These are phyloP conservation scores for Didymella pomorum DNA, from an alignment of 2,329 filamentous ascomycete species.

Conservation along the genomic window DNA sequence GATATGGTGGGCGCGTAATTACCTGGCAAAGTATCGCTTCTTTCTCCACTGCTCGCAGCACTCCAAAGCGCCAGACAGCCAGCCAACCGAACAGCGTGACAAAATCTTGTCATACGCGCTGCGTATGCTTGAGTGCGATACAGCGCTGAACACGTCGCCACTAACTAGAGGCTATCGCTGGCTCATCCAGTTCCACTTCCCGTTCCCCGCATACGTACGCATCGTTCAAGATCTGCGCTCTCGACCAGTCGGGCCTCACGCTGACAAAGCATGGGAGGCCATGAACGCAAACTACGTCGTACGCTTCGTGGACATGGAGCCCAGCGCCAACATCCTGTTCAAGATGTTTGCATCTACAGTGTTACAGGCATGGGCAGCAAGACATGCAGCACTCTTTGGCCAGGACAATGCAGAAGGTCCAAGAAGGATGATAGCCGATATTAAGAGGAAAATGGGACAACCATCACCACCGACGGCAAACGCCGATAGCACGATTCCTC, in stretches of 20 bases:
- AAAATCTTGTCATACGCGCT: slow-evolving; percentile 46
- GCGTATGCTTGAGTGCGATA: slow-evolving; percentile 57
- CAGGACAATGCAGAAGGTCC: slow-evolving; percentile 1
- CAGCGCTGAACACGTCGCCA: slow-evolving; percentile 54
- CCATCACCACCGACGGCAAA: not conserved
- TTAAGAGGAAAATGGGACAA: slow-evolving; percentile 10
- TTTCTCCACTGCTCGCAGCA: slow-evolving; percentile 57
- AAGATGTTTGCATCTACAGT: slow-evolving; percentile 63
- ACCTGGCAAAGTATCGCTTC: slow-evolving; percentile 60
- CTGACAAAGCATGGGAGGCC: slow-evolving; percentile 53
- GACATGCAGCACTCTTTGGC: slow-evolving; percentile 19
- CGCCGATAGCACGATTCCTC: not conserved
- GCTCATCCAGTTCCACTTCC: slow-evolving; percentile 57
- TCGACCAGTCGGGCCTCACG: slow-evolving; percentile 47
- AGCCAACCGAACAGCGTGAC: slow-evolving; percentile 36
- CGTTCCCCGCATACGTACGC: slow-evolving; percentile 59
- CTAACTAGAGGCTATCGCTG: slow-evolving; percentile 55
- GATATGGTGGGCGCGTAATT: slow-evolving; percentile 55
- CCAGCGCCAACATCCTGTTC: slow-evolving; percentile 37
- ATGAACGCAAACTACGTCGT: slow-evolving; percentile 58
- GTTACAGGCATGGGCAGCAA: slow-evolving; percentile 58
- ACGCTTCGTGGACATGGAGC: slow-evolving; percentile 38
- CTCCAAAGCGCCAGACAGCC: slow-evolving; percentile 19
- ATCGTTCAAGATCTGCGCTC: slow-evolving; percentile 54
- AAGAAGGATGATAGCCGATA: slow-evolving; percentile 12